Evolutionary conservation across 2,329 filamentous ascomycete species (phyloP).

Genomic region (Diaporthe eres): DNA sequence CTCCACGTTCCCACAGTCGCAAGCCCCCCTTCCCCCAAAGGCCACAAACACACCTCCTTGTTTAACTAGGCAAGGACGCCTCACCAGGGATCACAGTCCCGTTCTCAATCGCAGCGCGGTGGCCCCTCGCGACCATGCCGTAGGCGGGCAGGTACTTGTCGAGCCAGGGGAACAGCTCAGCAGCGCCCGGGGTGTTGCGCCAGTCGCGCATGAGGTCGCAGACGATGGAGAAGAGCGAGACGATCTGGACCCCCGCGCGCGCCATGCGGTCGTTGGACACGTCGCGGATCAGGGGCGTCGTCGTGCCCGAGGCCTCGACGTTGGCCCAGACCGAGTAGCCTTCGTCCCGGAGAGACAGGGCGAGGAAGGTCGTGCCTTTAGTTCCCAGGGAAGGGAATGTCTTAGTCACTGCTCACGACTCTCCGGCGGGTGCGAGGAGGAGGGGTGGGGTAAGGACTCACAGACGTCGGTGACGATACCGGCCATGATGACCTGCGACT

Average conservation of each 20-base stretch:
- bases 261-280: constrained; percentile 78
- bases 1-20: not conserved
- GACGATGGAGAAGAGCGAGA: constrained; percentile 74
- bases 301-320: constrained; percentile 79
- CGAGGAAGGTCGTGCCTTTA: constrained; percentile 76
- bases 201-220: constrained; percentile 81
- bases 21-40: too few relatives aligned
- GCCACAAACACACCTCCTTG: not conserved
- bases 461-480: constrained; percentile 84
- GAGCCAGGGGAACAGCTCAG: constrained; percentile 73
- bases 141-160: constrained; percentile 77
- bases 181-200: constrained; percentile 67
- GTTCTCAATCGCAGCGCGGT: constrained; percentile 71
- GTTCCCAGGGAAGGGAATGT: not conserved
- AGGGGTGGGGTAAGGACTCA: constrained; percentile 43
- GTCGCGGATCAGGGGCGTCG: constrained; percentile 71
- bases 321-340: constrained; percentile 83
- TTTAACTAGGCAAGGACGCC: constrained; percentile 46
- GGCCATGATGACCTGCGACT: constrained; percentile 78
- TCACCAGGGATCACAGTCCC: constrained; percentile 72
- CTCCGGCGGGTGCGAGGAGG: not conserved
- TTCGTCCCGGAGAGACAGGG: constrained; percentile 77
- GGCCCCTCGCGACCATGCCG: constrained; percentile 72
- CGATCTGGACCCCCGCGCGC: constrained; percentile 74
- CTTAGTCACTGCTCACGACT: not conserved